These are phyloP conservation scores for Quillaja saponaria DNA, from an alignment of 306 rosid genomes.

Conservation along the genomic window DNA sequence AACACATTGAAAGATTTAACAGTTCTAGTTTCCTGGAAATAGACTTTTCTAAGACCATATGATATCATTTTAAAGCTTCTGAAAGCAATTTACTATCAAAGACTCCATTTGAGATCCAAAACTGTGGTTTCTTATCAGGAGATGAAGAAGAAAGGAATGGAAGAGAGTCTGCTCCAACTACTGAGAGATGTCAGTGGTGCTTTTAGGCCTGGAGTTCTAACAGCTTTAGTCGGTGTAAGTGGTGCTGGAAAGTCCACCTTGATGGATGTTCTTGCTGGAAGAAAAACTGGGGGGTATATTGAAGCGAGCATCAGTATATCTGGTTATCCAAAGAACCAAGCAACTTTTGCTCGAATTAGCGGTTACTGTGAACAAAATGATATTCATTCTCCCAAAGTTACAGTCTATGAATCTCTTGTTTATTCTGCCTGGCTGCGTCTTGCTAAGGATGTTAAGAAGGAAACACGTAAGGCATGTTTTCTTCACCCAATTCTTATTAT, in stretches of 20 bases:
- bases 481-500: conserved; percentile 16
- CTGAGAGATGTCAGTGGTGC: conserved; percentile 51
- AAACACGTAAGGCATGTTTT: conserved; percentile 39
- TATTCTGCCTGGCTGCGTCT: conserved; percentile 58
- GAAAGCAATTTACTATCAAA: background rate
- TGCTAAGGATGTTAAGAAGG: conserved; percentile 40
- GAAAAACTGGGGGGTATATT: conserved; percentile 56
- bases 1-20: background rate
- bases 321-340: conserved; percentile 57
- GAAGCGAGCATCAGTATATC: conserved; percentile 54
- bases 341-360: conserved; percentile 51
- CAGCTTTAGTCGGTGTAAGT: conserved; percentile 57
- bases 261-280: conserved; percentile 61
- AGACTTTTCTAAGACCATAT: background rate
- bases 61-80: background rate
- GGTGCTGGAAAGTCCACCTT: conserved; percentile 67
- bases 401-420: conserved; percentile 48
- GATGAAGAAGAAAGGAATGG: conserved; percentile 42
- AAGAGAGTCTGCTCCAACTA: conserved; percentile 44
- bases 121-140: conserved; percentile 36
- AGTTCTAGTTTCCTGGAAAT: background rate
- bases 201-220: conserved; percentile 52
- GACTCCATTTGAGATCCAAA: conserved; percentile 3
- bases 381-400: conserved; percentile 51
- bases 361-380: conserved; percentile 62